Percentiles rank a stretch among this genome's conserved stretches.
phyloP scores from a whole-genome alignment of 441 rosid genomes.

The Theobroma grandiflorum region DNA sequence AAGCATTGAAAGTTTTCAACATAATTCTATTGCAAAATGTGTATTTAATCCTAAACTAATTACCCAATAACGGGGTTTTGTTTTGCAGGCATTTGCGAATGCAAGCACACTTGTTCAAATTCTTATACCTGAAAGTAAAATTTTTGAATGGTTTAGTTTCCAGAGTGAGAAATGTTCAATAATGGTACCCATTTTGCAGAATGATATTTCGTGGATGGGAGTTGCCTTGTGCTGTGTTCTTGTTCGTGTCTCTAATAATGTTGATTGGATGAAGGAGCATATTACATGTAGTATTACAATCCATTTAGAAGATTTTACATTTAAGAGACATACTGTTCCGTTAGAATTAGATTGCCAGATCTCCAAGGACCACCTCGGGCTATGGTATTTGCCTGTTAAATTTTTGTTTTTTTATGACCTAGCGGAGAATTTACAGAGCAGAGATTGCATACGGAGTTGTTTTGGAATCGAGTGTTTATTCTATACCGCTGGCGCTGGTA shows the following conservation, averaged over 20 bases:
- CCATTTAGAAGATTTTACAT: no score
- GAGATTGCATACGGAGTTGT: no score
- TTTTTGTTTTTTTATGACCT: no score
- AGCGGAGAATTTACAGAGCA: no score
- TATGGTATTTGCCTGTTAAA: neutral
- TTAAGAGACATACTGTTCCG: no score
- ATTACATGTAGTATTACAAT: neutral
- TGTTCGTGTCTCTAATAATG: neutral
- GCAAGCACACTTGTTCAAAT: neutral
- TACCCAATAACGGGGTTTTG: neutral
- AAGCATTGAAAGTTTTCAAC: no score
- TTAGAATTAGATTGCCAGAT: no score
- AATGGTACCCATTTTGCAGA: neutral
- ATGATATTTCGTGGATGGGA: conserved; percentile 16
- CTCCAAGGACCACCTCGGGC: neutral
- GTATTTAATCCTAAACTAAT: no score
- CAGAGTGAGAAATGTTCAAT: neutral
- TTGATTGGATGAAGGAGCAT: neutral
- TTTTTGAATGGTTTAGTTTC: conserved; percentile 12
- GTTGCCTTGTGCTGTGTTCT: conserved; percentile 2
- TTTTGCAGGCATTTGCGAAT: neutral
- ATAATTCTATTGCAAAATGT: no score
- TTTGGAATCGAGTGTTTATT: no score
- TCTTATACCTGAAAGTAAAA: conserved; percentile 3
- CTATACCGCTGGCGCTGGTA: no score